These are phyloP conservation scores for Hemisphaericaspora lyxosophila DNA, from an alignment of 1,139 yeast species.

Conservation along the genomic window DNA sequence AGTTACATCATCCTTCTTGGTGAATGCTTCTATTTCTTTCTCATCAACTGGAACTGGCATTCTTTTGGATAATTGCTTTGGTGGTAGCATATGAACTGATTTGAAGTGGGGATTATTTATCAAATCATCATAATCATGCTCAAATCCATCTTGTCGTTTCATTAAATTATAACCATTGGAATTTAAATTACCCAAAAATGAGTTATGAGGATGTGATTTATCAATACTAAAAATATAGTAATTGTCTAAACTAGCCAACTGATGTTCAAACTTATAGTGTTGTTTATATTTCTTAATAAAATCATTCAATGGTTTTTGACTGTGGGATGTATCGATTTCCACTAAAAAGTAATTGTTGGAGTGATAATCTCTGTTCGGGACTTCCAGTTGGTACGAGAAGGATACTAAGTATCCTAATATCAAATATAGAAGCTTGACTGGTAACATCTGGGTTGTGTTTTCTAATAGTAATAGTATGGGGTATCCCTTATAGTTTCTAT, in stretches of 20 bases:
- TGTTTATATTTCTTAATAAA: conserved; percentile 38
- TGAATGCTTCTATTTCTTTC: conserved; percentile 9
- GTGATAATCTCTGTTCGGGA: conserved; percentile 40
- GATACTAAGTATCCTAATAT: conserved; percentile 11
- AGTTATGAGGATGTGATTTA: conserved; percentile 35
- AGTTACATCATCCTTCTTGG: conserved; percentile 32
- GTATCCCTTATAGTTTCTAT: too few relatives aligned
- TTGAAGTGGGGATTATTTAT: conserved; percentile 29
- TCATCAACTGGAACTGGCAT: conserved; percentile 33
- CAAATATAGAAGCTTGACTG: conserved; percentile 10
- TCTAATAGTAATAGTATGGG: too few relatives aligned
- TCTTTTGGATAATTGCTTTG: conserved; percentile 49
- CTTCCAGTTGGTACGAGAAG: conserved; percentile 7
- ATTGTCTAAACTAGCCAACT: conserved; percentile 54
- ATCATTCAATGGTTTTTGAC: conserved; percentile 26
- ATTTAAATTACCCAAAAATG: conserved; percentile 37
- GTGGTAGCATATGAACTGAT: conserved; percentile 52
- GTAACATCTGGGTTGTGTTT: conserved; percentile 11
- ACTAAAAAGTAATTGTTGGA: conserved; percentile 55
- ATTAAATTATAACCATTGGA: conserved; percentile 28
- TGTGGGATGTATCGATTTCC: conserved; percentile 43
- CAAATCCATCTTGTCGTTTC: conserved; percentile 29
- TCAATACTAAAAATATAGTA: conserved; percentile 62
- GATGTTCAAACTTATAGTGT: conserved; percentile 52
- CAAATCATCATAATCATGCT: conserved; percentile 27